Conservation (phyloP, 2,329 filamentous ascomycete species). For the Pseudocercospora pini-densiflorae region DNA sequence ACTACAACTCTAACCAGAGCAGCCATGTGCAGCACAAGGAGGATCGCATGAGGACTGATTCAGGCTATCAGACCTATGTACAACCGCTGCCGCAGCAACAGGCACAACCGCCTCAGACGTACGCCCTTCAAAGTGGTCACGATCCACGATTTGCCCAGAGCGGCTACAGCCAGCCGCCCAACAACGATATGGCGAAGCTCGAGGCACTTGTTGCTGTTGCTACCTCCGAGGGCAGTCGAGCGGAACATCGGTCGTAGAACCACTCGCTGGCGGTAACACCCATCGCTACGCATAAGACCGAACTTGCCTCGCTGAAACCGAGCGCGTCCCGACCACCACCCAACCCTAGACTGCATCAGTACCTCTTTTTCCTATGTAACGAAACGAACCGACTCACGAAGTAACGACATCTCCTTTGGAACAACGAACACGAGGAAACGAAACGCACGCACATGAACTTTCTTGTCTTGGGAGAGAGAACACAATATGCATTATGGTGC, state of each 20-base stretch:
- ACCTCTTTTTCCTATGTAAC: constrained; percentile 8
- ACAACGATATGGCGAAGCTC: constrained; percentile 58
- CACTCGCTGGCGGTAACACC: not conserved
- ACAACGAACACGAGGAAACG: constrained; percentile 15
- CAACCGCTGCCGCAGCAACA: constrained; percentile 25
- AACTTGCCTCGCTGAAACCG: not conserved
- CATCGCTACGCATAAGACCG: not conserved
- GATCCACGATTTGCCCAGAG: constrained; percentile 37
- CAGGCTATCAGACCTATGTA: constrained; percentile 39
- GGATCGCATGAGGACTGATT: constrained; percentile 39
- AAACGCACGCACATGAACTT: not conserved
- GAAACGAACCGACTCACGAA: not conserved
- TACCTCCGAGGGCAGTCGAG: constrained; percentile 57
- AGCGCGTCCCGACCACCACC: not conserved
- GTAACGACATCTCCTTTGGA: constrained; percentile 13
- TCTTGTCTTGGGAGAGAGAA: not conserved
- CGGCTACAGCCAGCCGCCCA: constrained; percentile 38
- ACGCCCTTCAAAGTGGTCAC: constrained; percentile 41
- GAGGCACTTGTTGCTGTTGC: constrained; percentile 69
- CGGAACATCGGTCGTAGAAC: constrained; percentile 31
- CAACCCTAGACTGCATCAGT: not conserved
- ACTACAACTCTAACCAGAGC: constrained; percentile 17
- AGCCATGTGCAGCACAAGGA: constrained; percentile 30
- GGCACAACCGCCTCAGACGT: constrained; percentile 34
- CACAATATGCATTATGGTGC: not conserved